Percentiles rank a stretch among this genome's conserved stretches.
Conservation (phyloP, 345 rosid species). For the Brassica juncea region DNA sequence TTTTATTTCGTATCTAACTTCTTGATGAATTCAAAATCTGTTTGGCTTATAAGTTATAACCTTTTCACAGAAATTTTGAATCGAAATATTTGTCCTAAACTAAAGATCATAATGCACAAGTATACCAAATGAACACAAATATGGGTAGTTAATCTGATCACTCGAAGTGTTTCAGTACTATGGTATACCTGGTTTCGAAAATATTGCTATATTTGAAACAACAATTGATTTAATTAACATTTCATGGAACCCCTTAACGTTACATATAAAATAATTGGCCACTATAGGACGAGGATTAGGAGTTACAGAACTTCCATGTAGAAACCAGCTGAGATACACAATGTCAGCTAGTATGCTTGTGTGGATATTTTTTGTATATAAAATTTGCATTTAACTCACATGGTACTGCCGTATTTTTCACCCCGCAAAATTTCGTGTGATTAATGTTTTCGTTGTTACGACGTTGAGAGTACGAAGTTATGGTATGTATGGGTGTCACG, state of each 20-base stretch:
- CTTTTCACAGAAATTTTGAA: not conserved
- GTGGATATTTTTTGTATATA: not conserved
- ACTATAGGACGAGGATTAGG: not conserved
- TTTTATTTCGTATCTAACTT: not conserved
- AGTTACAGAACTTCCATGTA: not conserved
- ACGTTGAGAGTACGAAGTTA: constrained; percentile 24
- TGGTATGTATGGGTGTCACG: constrained; percentile 12
- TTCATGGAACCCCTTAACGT: not conserved
- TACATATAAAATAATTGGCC: not conserved
- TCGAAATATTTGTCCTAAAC: not conserved
- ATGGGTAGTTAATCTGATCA: not conserved
- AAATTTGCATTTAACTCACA: not conserved
- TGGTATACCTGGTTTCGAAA: not conserved
- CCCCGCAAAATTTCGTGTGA: not conserved
- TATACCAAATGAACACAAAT: not conserved
- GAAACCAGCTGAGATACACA: not conserved
- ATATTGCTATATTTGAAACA: not conserved
- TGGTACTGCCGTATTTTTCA: not conserved
- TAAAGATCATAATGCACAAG: not conserved
- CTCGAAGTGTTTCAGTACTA: not conserved
- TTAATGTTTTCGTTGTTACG: constrained; percentile 24
- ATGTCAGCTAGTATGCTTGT: not conserved
- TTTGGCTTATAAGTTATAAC: not conserved
- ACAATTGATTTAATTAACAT: no score
- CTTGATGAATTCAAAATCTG: not conserved